A percentile compares a stretch with the other conserved stretches of the same genome.
These are phyloP conservation scores for Coelastrella sp. DNA, from an alignment of 139 green algal species.

Conservation along the genomic window DNA sequence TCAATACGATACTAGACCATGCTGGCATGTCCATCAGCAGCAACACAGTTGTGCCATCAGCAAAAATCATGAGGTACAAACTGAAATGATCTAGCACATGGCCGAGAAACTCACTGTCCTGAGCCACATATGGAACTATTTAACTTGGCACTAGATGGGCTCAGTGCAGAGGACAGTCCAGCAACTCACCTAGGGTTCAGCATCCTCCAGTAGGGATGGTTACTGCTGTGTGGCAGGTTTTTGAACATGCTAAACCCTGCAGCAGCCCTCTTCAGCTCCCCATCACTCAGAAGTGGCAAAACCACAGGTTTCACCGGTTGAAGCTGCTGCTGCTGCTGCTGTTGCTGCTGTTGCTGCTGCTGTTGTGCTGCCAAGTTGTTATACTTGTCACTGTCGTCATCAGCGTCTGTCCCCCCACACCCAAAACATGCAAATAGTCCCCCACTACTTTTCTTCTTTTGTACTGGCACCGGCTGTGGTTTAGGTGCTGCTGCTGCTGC, in stretches of 20 bases:
- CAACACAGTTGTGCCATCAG: too few relatives aligned
- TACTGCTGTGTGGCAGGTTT: slow-evolving; percentile 37
- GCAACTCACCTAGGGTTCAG: slow-evolving; percentile 26
- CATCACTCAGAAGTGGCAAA: slow-evolving; percentile 24
- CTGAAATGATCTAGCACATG: neutral
- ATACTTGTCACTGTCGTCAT: neutral
- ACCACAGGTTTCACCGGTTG: neutral
- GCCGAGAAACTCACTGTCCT: neutral
- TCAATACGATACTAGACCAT: too few relatives aligned
- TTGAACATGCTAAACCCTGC: slow-evolving; percentile 34
- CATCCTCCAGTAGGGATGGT: slow-evolving; percentile 39
- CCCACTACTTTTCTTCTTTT: neutral
- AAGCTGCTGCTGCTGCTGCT: slow-evolving; percentile 5
- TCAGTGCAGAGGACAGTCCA: neutral
- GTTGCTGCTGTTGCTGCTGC: neutral
- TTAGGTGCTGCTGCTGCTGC: neutral
- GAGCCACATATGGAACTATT: neutral
- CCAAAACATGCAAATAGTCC: slow-evolving; percentile 45
- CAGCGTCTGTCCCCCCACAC: slow-evolving; percentile 18
- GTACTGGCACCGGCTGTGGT: neutral
- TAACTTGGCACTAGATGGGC: neutral
- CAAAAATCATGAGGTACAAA: neutral
- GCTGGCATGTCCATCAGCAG: too few relatives aligned
- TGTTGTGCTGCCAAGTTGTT: slow-evolving; percentile 1
- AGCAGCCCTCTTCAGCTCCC: slow-evolving; percentile 4